Base-by-base conservation (phyloP, 306 rosid genomes). In the Lathyrus oleraceus region DNA sequence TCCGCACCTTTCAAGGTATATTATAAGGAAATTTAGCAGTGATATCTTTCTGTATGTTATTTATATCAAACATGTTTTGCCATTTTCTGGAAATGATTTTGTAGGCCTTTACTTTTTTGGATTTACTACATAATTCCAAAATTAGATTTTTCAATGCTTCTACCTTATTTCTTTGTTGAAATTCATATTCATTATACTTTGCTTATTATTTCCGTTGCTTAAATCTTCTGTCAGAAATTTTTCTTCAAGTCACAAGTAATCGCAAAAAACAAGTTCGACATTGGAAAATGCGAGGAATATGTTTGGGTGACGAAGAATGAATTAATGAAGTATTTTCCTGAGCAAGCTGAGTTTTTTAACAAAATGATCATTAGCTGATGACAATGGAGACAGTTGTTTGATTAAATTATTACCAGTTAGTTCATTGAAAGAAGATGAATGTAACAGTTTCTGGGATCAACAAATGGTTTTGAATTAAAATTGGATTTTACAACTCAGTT, bases 281-380 rank as follows among this genome's bases (percentile, higher is more conserved):
- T 94, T 43, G 76, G 49, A 7, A 85, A 84, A 75, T 88, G 98
- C 32, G 81, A 90, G 75, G 92, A 94, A 71, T 85, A 76, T 83
- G 95, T 73, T 19, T 94, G 98, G 98, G 96, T 88, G 76, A 94
- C 96, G 13, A 90, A 88, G 89, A 96, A 88, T 68, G 98, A 90
- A 75, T 40, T 94, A 76, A 1, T 90, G 84, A 87, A 88, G 77
- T 88, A 84, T 69, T 85, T 94, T 73, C 98, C 97, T 0, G 89
- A 90, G 72, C 87, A 88, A 76, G 86, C 81, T 14, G 96, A 88
- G 44, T 88, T 83, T 81, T 76, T 90, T 11, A 86, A 65, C 76
- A 88, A 88, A 86, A 87, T 88, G 96, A 88, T 94, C 75, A 87
- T 94, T 67, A 84, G 96, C 85, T 91, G 85, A 90, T 35, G 49